These are phyloP conservation scores for Vitis labrusca DNA, from an alignment of 164 flowering plant genomes.

Conservation along the genomic window DNA sequence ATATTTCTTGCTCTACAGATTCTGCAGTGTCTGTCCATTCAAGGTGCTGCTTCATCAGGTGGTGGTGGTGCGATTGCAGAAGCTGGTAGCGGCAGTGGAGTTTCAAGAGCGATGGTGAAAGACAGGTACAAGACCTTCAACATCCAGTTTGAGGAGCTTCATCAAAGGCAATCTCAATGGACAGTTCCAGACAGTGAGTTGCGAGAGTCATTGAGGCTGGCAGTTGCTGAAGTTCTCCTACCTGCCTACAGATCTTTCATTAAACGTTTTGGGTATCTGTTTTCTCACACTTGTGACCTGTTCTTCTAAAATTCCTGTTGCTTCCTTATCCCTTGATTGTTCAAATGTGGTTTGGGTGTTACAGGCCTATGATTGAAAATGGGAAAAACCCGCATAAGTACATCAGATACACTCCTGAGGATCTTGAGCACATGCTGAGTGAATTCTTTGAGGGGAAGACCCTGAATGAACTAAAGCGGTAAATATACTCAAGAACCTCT, in stretches of 20 bases:
- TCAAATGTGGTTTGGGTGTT: background rate
- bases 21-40: constrained; percentile 71
- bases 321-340: background rate
- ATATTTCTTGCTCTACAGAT: constrained; percentile 47
- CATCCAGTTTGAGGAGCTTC: constrained; percentile 87
- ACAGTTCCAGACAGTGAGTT: constrained; percentile 94
- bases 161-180: constrained; percentile 96
- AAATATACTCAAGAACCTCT: constrained; percentile 2
- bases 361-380: constrained; percentile 73
- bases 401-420: constrained; percentile 72
- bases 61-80: constrained; percentile 44
- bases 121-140: constrained; percentile 89
- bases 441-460: constrained; percentile 94
- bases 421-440: constrained; percentile 82
- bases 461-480: constrained; percentile 68
- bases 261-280: constrained; percentile 75
- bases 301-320: background rate
- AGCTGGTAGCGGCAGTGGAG: constrained; percentile 57
- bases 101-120: constrained; percentile 77
- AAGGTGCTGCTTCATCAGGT: constrained; percentile 60
- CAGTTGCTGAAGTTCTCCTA: constrained; percentile 93
- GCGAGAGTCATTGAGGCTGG: constrained; percentile 87
- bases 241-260: constrained; percentile 94
- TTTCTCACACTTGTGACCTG: background rate
- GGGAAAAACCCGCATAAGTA: constrained; percentile 90